Base-by-base conservation (phyloP, 202 grass and related monocot species). In the Tripidium arundinaceum region DNA sequence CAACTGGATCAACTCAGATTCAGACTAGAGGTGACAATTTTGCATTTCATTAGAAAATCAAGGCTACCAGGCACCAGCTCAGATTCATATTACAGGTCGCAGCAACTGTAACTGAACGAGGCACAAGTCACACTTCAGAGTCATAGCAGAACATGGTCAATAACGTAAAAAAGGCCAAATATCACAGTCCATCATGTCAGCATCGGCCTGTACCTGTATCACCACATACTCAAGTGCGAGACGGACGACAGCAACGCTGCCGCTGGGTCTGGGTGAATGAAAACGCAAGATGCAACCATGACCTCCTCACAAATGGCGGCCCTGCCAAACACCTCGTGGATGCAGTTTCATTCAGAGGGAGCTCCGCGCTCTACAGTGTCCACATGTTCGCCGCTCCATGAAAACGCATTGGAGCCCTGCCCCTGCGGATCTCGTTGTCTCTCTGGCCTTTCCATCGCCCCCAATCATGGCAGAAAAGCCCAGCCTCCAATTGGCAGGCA, bases 381-480 rank as follows among this genome's bases (percentile, higher is more conserved):
- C 68, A 50, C n/a, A 26, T 63, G 29, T 73, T 8, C 26, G 0
- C 10, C 15, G 14, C 7, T 31, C 58, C 58, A n/a, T n/a, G 81
- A 84, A 24, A 83, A 39, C 38, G 29, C 81, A 63, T 21, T 34
- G n/a, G 62, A 55, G 19, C n/a, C n/a, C n/a, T n/a, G n/a, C n/a
- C n/a, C 24, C 27, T 26, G 38, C 70, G 62, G 77, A 88, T 84
- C 71, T 72, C 46, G 64, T 50, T 36, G 41, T 11, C 34, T 16
- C 15, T 33, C 26, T 27, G 15, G 36, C 37, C 14, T 85, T 85
- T 72, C 47, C 65, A 1, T 2, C 1, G 1, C 29, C 65, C 42
- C 39, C 76, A 90, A 87, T 90, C 57, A 86, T 90, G 64, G 62
- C 55, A 68, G 46, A 75, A 83, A 83, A 86, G 46, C 40, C 42